Base-by-base conservation (phyloP, 495 filamentous ascomycete species). In the Darksidea phi region DNA sequence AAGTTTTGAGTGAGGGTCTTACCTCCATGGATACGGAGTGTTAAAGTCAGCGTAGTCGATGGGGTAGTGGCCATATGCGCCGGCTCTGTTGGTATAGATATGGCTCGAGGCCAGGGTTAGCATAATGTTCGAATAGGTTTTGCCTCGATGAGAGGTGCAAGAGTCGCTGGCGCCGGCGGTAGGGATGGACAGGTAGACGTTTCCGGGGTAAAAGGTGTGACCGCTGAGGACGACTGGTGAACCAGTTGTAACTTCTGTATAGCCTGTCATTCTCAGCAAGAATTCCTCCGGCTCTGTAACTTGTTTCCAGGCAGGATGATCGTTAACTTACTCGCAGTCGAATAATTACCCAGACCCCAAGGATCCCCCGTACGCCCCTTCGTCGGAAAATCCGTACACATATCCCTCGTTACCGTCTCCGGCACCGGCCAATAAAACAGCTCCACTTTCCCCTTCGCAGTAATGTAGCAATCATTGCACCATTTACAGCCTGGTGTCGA, bases 41-140 rank as follows among this genome's bases (percentile, higher is more conserved):
- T 36, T 53, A 28, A 53, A 53, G 26, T 53, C 50, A 18, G 50
- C 50, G 17, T 53, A 53, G 26, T 38, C 28, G 15, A 53, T 17
- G 11, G 50, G 50, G 32, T 36, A 53, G 6, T 36, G 15, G 5
- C 50, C 50, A 3, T 3, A 28, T 32, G 15, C 38, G 18, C 38
- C 50, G 50, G 34, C 38, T 15, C 50, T 10, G 15, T 15, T 23
- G 6, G 50, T 53, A 17, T 53, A 53, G 13, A 53, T 36, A 38
- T 53, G 25, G 50, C 20, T 36, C 50, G 50, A 38, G 26, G 50
- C 50, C 24, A 53, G 15, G 10, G 50, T 53, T n/a, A 53, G 26
- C 12, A 53, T 24, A 17, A 53, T 34, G 50, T 53, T 23, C 21
- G 50, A 36, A 37, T 53, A 17, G 5, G 38, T 28, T 15, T 21